Conservation (phyloP, 805 yeast species). For the Metschnikowia reukaufii region DNA sequence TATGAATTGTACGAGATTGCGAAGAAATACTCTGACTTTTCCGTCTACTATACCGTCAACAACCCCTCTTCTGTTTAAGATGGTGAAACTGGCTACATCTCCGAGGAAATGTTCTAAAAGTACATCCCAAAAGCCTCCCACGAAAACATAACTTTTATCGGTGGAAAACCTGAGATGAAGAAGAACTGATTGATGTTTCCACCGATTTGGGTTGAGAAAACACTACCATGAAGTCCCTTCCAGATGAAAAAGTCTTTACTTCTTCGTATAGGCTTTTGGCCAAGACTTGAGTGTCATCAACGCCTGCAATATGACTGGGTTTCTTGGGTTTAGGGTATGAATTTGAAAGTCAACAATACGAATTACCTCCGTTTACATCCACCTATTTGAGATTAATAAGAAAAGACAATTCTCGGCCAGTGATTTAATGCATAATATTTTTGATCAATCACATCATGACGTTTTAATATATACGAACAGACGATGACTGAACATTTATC, state of each 20-base stretch:
- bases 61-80: slow-evolving; percentile 53
- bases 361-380: too few relatives aligned
- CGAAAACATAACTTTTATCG: slow-evolving; percentile 60
- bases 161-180: slow-evolving; percentile 77
- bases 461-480: too few relatives aligned
- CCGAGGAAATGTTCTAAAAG: slow-evolving; percentile 54
- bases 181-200: slow-evolving; percentile 48
- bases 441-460: too few relatives aligned
- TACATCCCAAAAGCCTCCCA: slow-evolving; percentile 51
- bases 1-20: slow-evolving; percentile 72
- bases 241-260: slow-evolving; percentile 59
- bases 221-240: slow-evolving; percentile 45
- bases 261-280: too few relatives aligned
- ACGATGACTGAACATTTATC: too few relatives aligned
- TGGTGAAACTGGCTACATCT: slow-evolving; percentile 60
- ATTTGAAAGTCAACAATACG: too few relatives aligned
- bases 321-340: too few relatives aligned
- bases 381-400: too few relatives aligned
- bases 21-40: slow-evolving; percentile 59
- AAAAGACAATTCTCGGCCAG: too few relatives aligned
- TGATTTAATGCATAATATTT: too few relatives aligned
- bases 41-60: slow-evolving; percentile 58
- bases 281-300: too few relatives aligned
- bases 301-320: too few relatives aligned
- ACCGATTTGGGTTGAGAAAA: slow-evolving; percentile 62